These are phyloP conservation scores for Barnettozyma pratensis DNA, from an alignment of 805 yeast genomes.

Conservation along the genomic window DNA sequence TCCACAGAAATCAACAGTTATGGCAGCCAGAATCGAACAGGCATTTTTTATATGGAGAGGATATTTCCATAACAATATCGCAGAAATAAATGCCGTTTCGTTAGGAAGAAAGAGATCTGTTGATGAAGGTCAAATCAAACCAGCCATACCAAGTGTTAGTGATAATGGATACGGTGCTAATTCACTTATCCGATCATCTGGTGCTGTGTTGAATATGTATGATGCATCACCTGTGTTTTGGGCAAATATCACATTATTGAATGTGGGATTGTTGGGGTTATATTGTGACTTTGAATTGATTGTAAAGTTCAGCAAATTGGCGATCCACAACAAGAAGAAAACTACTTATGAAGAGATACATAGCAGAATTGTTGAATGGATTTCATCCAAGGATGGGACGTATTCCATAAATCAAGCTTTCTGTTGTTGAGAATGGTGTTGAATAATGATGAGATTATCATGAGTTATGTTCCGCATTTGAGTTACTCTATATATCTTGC, in stretches of 20 bases:
- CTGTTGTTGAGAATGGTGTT: slow-evolving; percentile 24
- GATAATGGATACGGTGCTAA: not conserved
- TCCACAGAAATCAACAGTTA: slow-evolving; percentile 7
- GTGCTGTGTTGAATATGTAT: slow-evolving; percentile 24
- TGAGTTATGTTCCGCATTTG: slow-evolving; percentile 23
- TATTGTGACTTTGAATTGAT: slow-evolving; percentile 24
- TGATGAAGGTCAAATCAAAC: slow-evolving; percentile 3
- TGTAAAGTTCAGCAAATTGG: slow-evolving; percentile 8
- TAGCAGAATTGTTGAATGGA: slow-evolving; percentile 19
- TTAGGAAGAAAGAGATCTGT: slow-evolving; percentile 1
- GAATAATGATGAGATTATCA: slow-evolving; percentile 19
- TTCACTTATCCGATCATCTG: not conserved
- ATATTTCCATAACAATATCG: slow-evolving; percentile 30
- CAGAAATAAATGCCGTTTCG: slow-evolving; percentile 17
- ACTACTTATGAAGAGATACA: not conserved
- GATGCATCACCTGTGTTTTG: slow-evolving; percentile 31
- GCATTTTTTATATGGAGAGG: slow-evolving; percentile 30
- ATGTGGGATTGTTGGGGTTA: slow-evolving; percentile 24
- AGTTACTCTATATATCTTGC: slow-evolving; percentile 18
- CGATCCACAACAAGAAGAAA: not conserved
- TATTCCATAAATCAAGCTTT: slow-evolving; percentile 23
- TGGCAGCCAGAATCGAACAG: slow-evolving; percentile 26
- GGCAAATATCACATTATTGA: slow-evolving; percentile 27
- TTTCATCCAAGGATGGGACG: slow-evolving; percentile 24
- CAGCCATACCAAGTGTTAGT: no score